These are phyloP conservation scores for Cystobasidium pallidum DNA, from an alignment of 1,284 basidiomycete genomes.

Conservation along the genomic window DNA sequence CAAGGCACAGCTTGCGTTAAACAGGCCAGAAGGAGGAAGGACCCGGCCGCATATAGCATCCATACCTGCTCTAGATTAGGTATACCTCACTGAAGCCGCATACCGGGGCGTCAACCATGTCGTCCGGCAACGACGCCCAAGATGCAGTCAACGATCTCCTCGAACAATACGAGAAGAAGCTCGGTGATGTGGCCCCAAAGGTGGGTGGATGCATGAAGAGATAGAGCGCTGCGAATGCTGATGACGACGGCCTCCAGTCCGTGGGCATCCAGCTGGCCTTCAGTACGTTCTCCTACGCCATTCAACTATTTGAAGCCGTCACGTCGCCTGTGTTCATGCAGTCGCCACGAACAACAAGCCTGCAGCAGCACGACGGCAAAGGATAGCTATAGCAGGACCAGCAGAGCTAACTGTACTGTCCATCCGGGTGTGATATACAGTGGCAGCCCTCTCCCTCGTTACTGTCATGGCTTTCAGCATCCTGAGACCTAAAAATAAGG, in stretches of 20 bases:
- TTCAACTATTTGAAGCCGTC: slow-evolving; percentile 2
- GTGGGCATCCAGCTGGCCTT: slow-evolving; percentile 78
- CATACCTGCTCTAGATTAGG: slow-evolving; percentile 2
- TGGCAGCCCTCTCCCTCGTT: slow-evolving; percentile 56
- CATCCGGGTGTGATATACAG: not conserved
- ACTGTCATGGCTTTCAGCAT: slow-evolving; percentile 74
- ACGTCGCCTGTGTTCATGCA: slow-evolving; percentile 64
- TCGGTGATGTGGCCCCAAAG: slow-evolving; percentile 37
- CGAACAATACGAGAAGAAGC: slow-evolving; percentile 34
- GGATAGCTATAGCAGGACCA: not conserved
- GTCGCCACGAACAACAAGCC: slow-evolving; percentile 55
- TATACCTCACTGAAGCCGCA: not conserved
- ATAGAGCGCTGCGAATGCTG: not conserved
- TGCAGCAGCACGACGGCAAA: slow-evolving; percentile 5
- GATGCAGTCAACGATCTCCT: slow-evolving; percentile 42
- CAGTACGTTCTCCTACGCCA: slow-evolving; percentile 53
- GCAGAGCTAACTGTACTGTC: not conserved
- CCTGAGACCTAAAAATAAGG: slow-evolving; percentile 72
- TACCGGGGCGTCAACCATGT: not conserved
- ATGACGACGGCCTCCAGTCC: slow-evolving; percentile 63
- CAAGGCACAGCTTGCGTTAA: not conserved
- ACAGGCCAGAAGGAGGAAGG: not conserved
- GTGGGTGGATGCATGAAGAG: not conserved
- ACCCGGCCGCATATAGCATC: not conserved
- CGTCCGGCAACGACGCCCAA: slow-evolving; percentile 31